Conservation (phyloP, 225 moss, liverwort and hornwort species). For the Rhytidiadelphus loreus region DNA sequence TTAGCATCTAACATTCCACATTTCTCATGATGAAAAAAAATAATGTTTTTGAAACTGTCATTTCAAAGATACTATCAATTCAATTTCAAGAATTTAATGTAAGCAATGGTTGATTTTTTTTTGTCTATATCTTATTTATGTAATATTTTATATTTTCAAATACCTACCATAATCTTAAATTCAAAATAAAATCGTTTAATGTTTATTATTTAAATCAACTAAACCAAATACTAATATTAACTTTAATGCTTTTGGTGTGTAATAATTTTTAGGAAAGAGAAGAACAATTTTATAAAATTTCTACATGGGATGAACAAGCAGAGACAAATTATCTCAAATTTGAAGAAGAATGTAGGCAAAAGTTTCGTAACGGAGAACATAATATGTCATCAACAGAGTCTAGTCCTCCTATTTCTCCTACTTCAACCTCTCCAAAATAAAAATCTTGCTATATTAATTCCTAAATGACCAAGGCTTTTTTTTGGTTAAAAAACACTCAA, state of each 20-base stretch:
- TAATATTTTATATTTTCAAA: background rate
- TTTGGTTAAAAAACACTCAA: background rate
- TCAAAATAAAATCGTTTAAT: background rate
- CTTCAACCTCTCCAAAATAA: background rate
- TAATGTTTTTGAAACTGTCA: background rate
- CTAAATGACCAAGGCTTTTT: background rate
- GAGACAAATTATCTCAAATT: constrained; percentile 56
- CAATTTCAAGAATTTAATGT: background rate
- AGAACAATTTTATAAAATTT: constrained; percentile 48
- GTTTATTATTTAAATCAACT: too few relatives aligned
- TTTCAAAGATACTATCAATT: background rate
- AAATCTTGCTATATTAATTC: background rate
- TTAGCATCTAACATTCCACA: rapidly evolving
- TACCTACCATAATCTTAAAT: background rate
- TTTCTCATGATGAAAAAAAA: background rate
- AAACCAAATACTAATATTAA: background rate
- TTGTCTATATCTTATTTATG: background rate
- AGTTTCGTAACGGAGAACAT: background rate
- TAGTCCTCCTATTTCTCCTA: background rate
- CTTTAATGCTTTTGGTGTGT: background rate
- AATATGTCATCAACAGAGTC: background rate
- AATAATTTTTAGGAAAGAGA: constrained; percentile 46
- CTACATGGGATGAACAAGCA: constrained; percentile 55
- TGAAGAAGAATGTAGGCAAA: constrained; percentile 47
- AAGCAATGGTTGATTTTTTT: too few relatives aligned